Conservation (phyloP, 805 yeast genomes). For the Barnettozyma sucrosica region DNA sequence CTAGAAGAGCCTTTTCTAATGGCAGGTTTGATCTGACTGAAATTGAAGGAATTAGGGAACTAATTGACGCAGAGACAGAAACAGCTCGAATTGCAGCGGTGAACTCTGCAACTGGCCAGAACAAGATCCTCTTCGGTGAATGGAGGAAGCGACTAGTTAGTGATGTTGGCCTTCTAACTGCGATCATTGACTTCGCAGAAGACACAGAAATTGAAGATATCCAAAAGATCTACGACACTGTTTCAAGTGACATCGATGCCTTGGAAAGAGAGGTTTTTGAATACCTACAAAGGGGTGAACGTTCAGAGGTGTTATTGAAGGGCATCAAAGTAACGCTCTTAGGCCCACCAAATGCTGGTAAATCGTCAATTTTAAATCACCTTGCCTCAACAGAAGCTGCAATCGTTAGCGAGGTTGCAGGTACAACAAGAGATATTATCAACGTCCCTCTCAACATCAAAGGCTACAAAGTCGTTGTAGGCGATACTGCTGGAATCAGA, state of each 20-base stretch:
- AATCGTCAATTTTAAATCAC: slow-evolving; percentile 77
- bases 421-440: slow-evolving; percentile 88
- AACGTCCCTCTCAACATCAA: slow-evolving; percentile 75
- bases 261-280: slow-evolving; percentile 40
- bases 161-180: slow-evolving; percentile 71
- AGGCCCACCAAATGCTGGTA: slow-evolving; percentile 97
- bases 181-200: slow-evolving; percentile 91
- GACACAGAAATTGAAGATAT: slow-evolving; percentile 79
- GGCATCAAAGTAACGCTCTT: slow-evolving; percentile 72
- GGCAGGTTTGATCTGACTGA: slow-evolving; percentile 82
- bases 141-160: slow-evolving; percentile 70
- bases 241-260: slow-evolving; percentile 35
- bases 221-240: slow-evolving; percentile 44
- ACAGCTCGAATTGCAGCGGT: slow-evolving; percentile 73
- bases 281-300: slow-evolving; percentile 40
- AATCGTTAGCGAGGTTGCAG: slow-evolving; percentile 86
- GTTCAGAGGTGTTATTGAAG: slow-evolving; percentile 56
- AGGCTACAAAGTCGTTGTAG: slow-evolving; percentile 78
- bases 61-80: slow-evolving; percentile 94
- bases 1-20: slow-evolving; percentile 79
- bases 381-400: slow-evolving; percentile 78
- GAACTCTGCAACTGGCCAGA: slow-evolving; percentile 65
- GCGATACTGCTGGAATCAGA: slow-evolving; percentile 93
- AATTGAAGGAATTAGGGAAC: slow-evolving; percentile 81
- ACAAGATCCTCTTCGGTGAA: slow-evolving; percentile 42